These are phyloP conservation scores for Malassezia arunalokei DNA, from an alignment of 1,284 basidiomycete species.

Conservation along the genomic window DNA sequence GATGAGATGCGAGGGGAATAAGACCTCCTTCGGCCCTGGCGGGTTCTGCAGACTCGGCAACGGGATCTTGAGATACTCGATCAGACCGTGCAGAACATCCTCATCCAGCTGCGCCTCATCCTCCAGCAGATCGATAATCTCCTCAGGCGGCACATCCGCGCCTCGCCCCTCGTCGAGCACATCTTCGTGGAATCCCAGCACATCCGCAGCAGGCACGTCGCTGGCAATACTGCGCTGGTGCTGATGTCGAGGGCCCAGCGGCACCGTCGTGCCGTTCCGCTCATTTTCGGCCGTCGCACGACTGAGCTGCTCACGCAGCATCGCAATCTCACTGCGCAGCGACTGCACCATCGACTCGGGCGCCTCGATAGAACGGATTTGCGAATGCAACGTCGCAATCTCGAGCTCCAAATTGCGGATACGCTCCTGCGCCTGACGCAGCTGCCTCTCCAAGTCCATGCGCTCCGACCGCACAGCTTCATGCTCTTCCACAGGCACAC, in stretches of 20 bases:
- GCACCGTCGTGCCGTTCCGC: conserved; percentile 41
- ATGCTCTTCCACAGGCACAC: conserved; percentile 61
- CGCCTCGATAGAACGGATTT: conserved; percentile 55
- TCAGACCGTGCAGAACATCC: conserved; percentile 80
- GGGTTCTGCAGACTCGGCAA: conserved; percentile 79
- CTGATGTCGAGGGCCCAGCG: conserved; percentile 2
- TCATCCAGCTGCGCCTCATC: conserved; percentile 83
- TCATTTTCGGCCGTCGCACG: conserved; percentile 62
- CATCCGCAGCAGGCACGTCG: neutral
- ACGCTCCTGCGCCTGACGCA: conserved; percentile 65
- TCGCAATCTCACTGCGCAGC: conserved; percentile 81
- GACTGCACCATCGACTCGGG: conserved; percentile 52
- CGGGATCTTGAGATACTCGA: conserved; percentile 84
- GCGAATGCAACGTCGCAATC: conserved; percentile 57
- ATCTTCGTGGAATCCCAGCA: neutral
- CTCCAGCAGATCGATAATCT: conserved; percentile 86
- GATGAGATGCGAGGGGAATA: conserved; percentile 99
- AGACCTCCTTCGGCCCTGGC: conserved; percentile 85
- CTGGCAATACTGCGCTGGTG: neutral
- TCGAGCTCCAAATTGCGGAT: conserved; percentile 70
- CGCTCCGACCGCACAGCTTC: conserved; percentile 68
- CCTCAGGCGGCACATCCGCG: conserved; percentile 76
- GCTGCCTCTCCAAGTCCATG: conserved; percentile 64
- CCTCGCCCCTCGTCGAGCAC: conserved; percentile 27
- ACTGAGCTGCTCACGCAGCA: conserved; percentile 84